These are phyloP conservation scores for Xylariaceae sp. DNA, from an alignment of 2,329 filamentous ascomycete species.

Conservation along the genomic window DNA sequence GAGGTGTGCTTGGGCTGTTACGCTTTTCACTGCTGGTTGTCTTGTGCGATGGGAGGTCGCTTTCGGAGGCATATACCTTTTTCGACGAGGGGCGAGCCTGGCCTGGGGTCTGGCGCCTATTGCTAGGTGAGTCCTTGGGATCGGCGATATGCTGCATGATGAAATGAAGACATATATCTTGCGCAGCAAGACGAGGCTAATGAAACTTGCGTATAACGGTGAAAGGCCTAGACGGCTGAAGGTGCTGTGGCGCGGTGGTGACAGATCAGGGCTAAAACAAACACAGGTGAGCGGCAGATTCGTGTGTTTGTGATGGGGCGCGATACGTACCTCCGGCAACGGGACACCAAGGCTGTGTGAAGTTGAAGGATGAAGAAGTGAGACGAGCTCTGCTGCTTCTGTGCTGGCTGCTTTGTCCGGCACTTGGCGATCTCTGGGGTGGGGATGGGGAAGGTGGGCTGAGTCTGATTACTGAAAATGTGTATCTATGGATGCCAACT, in stretches of 20 bases:
- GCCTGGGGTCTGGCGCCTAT: slow-evolving; percentile 36
- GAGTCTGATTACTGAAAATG: background rate
- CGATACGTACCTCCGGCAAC: too few relatives aligned
- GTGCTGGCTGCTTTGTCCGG: too few relatives aligned
- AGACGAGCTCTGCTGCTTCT: too few relatives aligned
- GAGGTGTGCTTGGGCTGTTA: slow-evolving; percentile 39
- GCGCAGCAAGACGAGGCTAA: slow-evolving; percentile 5
- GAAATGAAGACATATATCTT: slow-evolving; percentile 22
- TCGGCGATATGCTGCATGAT: slow-evolving; percentile 33
- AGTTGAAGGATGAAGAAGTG: too few relatives aligned
- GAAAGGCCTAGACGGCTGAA: too few relatives aligned
- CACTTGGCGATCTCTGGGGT: slow-evolving; percentile 2
- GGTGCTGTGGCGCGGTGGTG: too few relatives aligned
- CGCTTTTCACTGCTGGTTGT: slow-evolving; percentile 16
- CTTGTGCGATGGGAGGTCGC: slow-evolving; percentile 40
- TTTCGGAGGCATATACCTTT: slow-evolving; percentile 57
- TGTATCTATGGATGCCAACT: too few relatives aligned
- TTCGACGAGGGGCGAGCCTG: slow-evolving; percentile 36
- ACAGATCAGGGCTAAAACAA: too few relatives aligned
- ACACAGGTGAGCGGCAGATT: too few relatives aligned
- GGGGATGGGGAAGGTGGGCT: slow-evolving; percentile 1
- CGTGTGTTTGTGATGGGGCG: too few relatives aligned
- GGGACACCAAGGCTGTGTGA: too few relatives aligned
- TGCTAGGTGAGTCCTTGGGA: slow-evolving; percentile 34
- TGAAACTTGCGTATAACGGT: slow-evolving; percentile 6